Base-by-base conservation (phyloP, 805 yeast genomes). In the Pichia nakasei region DNA sequence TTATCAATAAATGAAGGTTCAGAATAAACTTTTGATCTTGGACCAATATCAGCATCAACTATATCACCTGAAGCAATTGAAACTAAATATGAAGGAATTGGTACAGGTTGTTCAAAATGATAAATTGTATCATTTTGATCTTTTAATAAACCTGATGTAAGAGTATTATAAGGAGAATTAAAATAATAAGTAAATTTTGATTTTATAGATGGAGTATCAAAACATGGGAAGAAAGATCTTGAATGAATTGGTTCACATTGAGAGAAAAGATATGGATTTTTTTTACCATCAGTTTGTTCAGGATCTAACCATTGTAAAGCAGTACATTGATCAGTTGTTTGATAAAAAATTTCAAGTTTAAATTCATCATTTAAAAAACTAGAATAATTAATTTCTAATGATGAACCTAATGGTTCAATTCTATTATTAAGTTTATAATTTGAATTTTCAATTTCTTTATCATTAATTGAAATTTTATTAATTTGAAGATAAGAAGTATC, bases 221-320 rank as follows among this genome's bases (percentile, higher is more conserved):
- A 88, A 55, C 87, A 84, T 9, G 96, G 96, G 66, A 84, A 81
- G 56, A 87, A 70, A 15, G 91, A 76, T 56, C 96, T 73, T 7
- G 95, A 93, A 57, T 88, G 96, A 50, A 85, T 87, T 32, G 96
- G 88, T 66, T 88, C 95, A 58, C 94, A 76, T 64, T 88, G 96
- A 11, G 96, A 85, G 61, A 87, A 88, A 46, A 88, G 69, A 60
- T 77, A 82, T 1, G 86, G 87, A 22, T 70, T 69, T 35, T 72
- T 73, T 48, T 79, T 75, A 17, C 89, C 94, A 39, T 79, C 79
- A 9, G 95, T 83, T 53, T 80, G 84, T 42, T 71, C 77, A 31
- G 80, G 78, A n/a, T 75, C 76, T 42, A 88, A 66, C 79, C 93
- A 88, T 62, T 88, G 96, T 48, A 87, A 67, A 4, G 96, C 96